A percentile compares a stretch with the other conserved stretches of the same genome.
These are phyloP conservation scores for Fusarium avenaceum DNA, from an alignment of 2,329 filamentous ascomycete species.

Conservation along the genomic window DNA sequence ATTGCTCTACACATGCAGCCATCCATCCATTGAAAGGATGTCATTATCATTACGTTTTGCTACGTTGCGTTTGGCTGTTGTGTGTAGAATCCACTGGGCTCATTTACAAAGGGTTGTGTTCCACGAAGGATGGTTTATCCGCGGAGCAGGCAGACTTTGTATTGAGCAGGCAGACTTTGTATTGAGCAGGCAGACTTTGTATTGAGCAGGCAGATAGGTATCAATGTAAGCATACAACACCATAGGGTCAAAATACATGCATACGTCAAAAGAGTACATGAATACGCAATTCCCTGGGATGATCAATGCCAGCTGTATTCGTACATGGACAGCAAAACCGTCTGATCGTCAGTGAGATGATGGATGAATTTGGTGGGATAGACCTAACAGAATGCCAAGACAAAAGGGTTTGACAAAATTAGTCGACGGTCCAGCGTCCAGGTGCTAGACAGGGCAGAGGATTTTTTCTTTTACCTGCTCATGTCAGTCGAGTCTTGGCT, in stretches of 20 bases:
- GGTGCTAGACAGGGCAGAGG: constrained; percentile 5
- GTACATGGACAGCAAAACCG: constrained; percentile 2
- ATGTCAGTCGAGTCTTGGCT: constrained; percentile 39
- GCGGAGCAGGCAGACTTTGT: constrained; percentile 24
- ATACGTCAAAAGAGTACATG: constrained; percentile 32
- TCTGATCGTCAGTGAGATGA: constrained; percentile 33
- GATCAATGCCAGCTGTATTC: background rate
- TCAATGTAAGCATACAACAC: background rate
- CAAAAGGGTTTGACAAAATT: constrained; percentile 31
- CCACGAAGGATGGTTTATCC: constrained; percentile 13
- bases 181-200: constrained; percentile 18
- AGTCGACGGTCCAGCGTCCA: constrained; percentile 26
- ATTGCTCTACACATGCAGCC: constrained; percentile 47
- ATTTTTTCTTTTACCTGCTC: constrained; percentile 27
- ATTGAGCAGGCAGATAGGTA: constrained; percentile 2
- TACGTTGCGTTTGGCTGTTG: constrained; percentile 40
- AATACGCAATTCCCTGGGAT: constrained; percentile 26
- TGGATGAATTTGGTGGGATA: constrained; percentile 27
- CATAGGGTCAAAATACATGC: background rate
- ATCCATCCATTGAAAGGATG: constrained; percentile 30
- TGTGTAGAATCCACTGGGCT: constrained; percentile 14
- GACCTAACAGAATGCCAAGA: constrained; percentile 8
- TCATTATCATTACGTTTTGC: constrained; percentile 47
- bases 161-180: constrained; percentile 16
- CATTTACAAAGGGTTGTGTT: constrained; percentile 20